A percentile compares a stretch with the other conserved stretches of the same genome.
phyloP scores from a whole-genome alignment of 2,329 filamentous ascomycete species.

The Botrytis cinerea region DNA sequence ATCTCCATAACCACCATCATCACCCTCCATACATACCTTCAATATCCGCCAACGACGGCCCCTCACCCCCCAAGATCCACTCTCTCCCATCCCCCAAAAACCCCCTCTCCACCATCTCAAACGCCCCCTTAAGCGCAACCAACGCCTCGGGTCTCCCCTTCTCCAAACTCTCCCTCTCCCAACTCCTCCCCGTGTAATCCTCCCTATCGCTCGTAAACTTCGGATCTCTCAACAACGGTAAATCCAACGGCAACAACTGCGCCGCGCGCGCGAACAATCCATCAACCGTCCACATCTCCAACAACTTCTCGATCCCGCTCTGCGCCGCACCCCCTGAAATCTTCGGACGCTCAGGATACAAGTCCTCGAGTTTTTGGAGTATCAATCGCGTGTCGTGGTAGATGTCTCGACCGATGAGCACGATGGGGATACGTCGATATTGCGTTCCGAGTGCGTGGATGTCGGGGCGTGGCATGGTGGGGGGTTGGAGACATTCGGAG shows the following conservation, averaged over 20 bases:
- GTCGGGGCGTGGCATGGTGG: constrained; percentile 66
- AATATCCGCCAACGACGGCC: constrained; percentile 64
- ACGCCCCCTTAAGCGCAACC: constrained; percentile 53
- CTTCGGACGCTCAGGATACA: constrained; percentile 46
- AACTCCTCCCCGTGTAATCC: constrained; percentile 48
- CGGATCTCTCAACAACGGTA: constrained; percentile 51
- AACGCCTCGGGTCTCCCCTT: constrained; percentile 57
- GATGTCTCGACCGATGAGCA: constrained; percentile 66
- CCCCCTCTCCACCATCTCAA: constrained; percentile 61
- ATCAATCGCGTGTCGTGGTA: constrained; percentile 73
- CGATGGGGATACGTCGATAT: constrained; percentile 69
- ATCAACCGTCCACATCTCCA: constrained; percentile 59
- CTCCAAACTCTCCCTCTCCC: constrained; percentile 45
- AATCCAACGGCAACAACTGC: background rate
- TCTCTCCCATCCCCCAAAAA: constrained; percentile 65
- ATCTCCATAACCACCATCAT: background rate
- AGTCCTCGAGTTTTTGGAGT: constrained; percentile 60
- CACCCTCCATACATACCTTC: constrained; percentile 49
- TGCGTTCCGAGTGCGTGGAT: constrained; percentile 59
- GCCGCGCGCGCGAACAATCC: constrained; percentile 2
- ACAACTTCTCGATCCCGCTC: constrained; percentile 51
- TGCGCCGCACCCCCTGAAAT: background rate
- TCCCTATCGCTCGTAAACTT: constrained; percentile 61
- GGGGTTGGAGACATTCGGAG: constrained; percentile 62
- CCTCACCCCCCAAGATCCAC: constrained; percentile 60